phyloP scores from a whole-genome alignment of 176 grass and related monocot species.

The Musa schizocarpa region DNA sequence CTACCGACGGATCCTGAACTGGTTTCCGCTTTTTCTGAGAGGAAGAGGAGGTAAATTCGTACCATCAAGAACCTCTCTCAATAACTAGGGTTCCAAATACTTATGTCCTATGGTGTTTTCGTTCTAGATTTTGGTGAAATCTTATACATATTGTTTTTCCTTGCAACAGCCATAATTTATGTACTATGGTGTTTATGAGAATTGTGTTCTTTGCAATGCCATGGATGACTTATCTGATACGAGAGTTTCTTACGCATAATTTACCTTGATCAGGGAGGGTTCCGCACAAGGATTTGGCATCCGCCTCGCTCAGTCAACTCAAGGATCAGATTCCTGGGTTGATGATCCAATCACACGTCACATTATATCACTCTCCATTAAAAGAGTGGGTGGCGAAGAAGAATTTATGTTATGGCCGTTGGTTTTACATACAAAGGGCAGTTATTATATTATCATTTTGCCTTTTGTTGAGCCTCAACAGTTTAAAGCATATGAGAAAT shows the following conservation, averaged over 20 bases:
- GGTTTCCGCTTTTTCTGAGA: slow-evolving; percentile 53
- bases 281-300: slow-evolving; percentile 63
- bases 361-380: slow-evolving; percentile 53
- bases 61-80: background rate
- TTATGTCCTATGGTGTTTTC: background rate
- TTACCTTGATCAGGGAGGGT: slow-evolving; percentile 45
- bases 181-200: too few species aligned
- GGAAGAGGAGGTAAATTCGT: slow-evolving; percentile 45
- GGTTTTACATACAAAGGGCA: slow-evolving; percentile 60
- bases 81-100: too few species aligned
- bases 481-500: slow-evolving; percentile 46
- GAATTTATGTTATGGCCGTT: slow-evolving; percentile 72
- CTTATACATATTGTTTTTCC: background rate
- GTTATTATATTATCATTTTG: slow-evolving; percentile 64
- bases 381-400: slow-evolving; percentile 24
- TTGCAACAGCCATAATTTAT: too few species aligned
- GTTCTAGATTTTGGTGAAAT: background rate
- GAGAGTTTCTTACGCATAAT: background rate
- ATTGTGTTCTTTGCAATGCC: background rate
- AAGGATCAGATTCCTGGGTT: slow-evolving; percentile 71
- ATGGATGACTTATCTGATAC: background rate
- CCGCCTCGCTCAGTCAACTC: slow-evolving; percentile 39
- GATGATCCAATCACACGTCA: slow-evolving; percentile 86
- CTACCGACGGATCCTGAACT: slow-evolving; percentile 58
- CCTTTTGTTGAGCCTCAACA: slow-evolving; percentile 62